A percentile compares a stretch with the other conserved stretches of the same genome.
phyloP scores from a whole-genome alignment of 805 yeast genomes.

The Clavispora asparagi region DNA sequence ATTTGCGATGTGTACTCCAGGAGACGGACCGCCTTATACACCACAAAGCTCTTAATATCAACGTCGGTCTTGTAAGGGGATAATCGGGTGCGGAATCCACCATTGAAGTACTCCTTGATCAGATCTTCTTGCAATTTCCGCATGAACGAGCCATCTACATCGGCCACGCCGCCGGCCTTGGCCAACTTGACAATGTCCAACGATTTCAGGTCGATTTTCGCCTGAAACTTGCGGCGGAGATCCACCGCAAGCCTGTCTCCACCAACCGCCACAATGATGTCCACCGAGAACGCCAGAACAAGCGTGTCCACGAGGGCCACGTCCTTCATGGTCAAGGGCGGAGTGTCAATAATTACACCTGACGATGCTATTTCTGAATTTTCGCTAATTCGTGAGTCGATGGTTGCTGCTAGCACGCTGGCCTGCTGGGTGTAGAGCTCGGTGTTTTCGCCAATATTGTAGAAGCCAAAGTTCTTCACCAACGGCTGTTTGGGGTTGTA shows the following conservation, averaged over 20 bases:
- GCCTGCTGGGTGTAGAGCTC: slow-evolving; percentile 48
- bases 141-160: slow-evolving; percentile 60
- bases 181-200: slow-evolving; percentile 56
- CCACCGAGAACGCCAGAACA: slow-evolving; percentile 55
- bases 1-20: slow-evolving; percentile 32
- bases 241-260: slow-evolving; percentile 66
- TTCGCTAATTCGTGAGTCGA: slow-evolving; percentile 43
- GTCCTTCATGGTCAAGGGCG: slow-evolving; percentile 52
- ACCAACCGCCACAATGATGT: slow-evolving; percentile 65
- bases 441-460: slow-evolving; percentile 50
- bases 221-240: slow-evolving; percentile 46
- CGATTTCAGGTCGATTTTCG: slow-evolving; percentile 22
- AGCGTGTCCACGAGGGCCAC: slow-evolving; percentile 49
- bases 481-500: slow-evolving; percentile 86
- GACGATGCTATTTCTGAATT: slow-evolving; percentile 42
- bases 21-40: slow-evolving; percentile 53
- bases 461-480: slow-evolving; percentile 77
- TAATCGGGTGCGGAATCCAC: slow-evolving; percentile 56
- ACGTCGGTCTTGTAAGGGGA: slow-evolving; percentile 85
- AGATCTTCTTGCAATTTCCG: slow-evolving; percentile 71
- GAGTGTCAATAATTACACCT: slow-evolving; percentile 73
- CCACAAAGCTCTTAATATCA: slow-evolving; percentile 53
- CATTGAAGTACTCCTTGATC: slow-evolving; percentile 88
- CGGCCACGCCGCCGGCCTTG: slow-evolving; percentile 72
- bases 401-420: slow-evolving; percentile 46